phyloP scores from a whole-genome alignment of 805 yeast genomes.

The Monosporozyma aerobia region DNA sequence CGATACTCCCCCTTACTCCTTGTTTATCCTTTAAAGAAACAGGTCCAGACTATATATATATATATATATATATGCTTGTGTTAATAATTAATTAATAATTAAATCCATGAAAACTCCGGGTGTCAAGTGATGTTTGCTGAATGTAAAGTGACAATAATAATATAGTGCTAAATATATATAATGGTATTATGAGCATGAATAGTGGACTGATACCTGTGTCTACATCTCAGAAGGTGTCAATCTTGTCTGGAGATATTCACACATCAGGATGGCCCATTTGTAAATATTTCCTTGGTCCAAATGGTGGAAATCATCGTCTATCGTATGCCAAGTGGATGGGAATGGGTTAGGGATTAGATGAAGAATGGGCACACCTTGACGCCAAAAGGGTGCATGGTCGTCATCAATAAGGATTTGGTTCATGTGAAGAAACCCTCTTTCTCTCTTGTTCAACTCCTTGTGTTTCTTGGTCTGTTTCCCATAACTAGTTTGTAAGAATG shows the following conservation, averaged over 20 bases:
- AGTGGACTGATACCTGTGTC: neutral
- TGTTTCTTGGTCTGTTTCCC: neutral
- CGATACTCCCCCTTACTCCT: neutral
- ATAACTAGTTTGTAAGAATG: neutral
- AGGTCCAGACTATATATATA: too few species aligned
- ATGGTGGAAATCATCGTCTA: conserved; percentile 37
- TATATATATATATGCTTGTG: too few species aligned
- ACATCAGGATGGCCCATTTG: conserved; percentile 39
- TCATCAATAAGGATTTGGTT: conserved; percentile 28
- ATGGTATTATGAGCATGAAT: too few species aligned
- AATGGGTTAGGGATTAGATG: conserved; percentile 47
- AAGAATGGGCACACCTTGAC: conserved; percentile 38
- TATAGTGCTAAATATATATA: too few species aligned
- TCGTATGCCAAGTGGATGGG: conserved; percentile 46
- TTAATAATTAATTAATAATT: too few species aligned
- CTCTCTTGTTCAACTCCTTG: conserved; percentile 8
- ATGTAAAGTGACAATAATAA: too few species aligned
- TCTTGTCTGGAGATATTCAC: conserved; percentile 29
- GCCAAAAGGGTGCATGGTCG: conserved; percentile 46
- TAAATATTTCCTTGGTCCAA: conserved; percentile 33
- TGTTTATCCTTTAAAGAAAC: neutral
- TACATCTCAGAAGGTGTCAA: neutral
- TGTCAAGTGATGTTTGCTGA: neutral
- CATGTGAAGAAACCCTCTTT: conserved; percentile 7
- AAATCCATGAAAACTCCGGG: too few species aligned